Evolutionary conservation across 495 filamentous ascomycete species (phyloP), one percentile per base, ranked within the genome.

Genomic region (Xylaria nigripes): DNA sequence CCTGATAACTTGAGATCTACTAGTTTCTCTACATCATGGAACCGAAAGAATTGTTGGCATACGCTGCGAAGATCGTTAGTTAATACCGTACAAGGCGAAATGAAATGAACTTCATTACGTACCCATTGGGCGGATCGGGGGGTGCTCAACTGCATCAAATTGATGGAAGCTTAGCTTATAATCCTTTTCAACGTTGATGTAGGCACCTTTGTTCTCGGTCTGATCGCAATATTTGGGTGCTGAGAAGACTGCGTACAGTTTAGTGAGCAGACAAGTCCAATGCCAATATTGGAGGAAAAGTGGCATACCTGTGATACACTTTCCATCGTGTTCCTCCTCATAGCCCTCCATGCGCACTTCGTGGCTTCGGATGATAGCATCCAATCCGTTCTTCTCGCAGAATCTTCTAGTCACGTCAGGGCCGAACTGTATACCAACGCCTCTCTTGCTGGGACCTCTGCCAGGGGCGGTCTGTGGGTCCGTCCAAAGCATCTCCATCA

Each of bases 401-500:
- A 99, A 99, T 42, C 86, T 78, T 77, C 94, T 95, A 16, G 93
- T 99, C 46, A 99, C 82, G 69, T 99, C 93, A 0, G 93, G 93
- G 2, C 93, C 93, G 62, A 99, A 99, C 65, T 95, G 89, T 70
- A 97, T 77, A 45, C 93, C 93, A 22, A 99, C 91, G 52, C 93
- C 93, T 65, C 93, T 82, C 78, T 99, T 99, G 75, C 89, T 95
- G 19, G 92, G 94, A 8, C 90, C 89, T 48, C 93, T 82, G 23
- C 93, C 93, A 44, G 87, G 87, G 56, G 81, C 75, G 0, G 83
- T 73, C 66, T 97, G 93, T 12, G 93, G 93, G 65, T 99, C 93
- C 0, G 93, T 97, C 93, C 93, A 99, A 18, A 99, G 81, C 94
- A 99, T 99, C 70, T 99, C 93, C 93, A 99, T 97, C 93, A 99